Evolutionary conservation across 2,329 filamentous ascomycete genomes (phyloP), one percentile per base, ranked within the genome.

Genomic region (Pyrenochaeta sp.): DNA sequence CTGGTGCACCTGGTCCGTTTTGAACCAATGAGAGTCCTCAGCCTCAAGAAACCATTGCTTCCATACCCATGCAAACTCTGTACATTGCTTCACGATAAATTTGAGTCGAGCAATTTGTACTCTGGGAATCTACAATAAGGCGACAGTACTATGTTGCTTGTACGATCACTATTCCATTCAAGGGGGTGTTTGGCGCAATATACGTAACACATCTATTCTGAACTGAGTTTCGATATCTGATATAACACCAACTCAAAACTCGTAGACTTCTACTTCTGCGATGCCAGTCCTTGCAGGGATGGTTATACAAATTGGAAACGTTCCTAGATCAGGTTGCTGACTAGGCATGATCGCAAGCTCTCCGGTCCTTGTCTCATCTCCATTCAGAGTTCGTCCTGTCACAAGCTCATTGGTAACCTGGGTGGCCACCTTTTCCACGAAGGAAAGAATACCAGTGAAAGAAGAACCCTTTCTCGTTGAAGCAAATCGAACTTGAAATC

Each of bases 381-480:
- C 55, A 15, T 49, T 49, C 23, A 55, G 39, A 9, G 21, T 32
- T n/a, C 48, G 31, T 7, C 32, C 20, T 20, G 37, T 53, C 15
- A 31, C 23, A 18, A 58, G 20, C 47, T 44, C 20, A 10, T 20
- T 23, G 4, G 44, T 48, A 20, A 71, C 67, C 15, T 67, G 60
- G 14, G 76, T 63, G 7, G 76, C 66, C 2, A 61, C 63, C 60
- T 77, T 76, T 66, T 80, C 76, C 27, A 68, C 63, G 21, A 76
- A 76, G 0, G 55, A 59, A 33, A 79, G 49, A 18, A 80, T 73
- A 1, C 78, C 77, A 1, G 75, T 77, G 50, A 78, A 80, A 1
- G 50, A 63, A 4, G 69, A 61, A 7, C 54, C 63, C 0, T 63
- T 47, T 2, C 35, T 49, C n/a, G 36, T 41, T 11, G 18, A 40